Evolutionary conservation across 805 yeast genomes (phyloP).

Genomic region (Hermanozyma aechmeae): DNA sequence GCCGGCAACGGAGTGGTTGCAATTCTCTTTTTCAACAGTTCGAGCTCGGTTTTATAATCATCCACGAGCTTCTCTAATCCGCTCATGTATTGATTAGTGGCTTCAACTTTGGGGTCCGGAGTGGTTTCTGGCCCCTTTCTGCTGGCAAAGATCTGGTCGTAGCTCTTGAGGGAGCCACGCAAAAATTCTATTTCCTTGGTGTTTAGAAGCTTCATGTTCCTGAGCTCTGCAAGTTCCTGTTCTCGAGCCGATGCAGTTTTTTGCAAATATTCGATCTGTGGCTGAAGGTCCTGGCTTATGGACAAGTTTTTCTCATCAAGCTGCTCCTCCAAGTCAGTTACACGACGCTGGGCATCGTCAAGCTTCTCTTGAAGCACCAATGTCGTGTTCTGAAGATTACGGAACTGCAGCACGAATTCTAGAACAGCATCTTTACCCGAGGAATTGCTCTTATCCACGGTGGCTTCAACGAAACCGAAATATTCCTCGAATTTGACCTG

Average conservation of each 20-base stretch:
- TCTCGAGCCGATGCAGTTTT: slow-evolving; percentile 7
- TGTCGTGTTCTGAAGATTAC: slow-evolving; percentile 19
- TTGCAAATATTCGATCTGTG: slow-evolving; percentile 8
- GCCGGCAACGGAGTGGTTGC: slow-evolving; percentile 3
- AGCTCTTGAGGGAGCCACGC: slow-evolving; percentile 44
- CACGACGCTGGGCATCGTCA: slow-evolving; percentile 12
- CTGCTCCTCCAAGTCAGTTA: slow-evolving; percentile 8
- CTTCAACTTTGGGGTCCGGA: slow-evolving; percentile 3
- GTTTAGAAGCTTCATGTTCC: slow-evolving; percentile 44
- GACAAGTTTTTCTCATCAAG: slow-evolving; percentile 1
- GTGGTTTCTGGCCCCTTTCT: slow-evolving; percentile 2
- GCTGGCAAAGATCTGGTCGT: slow-evolving; percentile 25
- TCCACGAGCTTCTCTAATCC: slow-evolving; percentile 42
- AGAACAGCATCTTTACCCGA: slow-evolving; percentile 5
- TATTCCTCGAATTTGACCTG: slow-evolving; percentile 37
- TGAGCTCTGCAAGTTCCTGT: slow-evolving; percentile 25
- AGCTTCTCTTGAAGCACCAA: slow-evolving; percentile 29
- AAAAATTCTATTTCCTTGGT: slow-evolving; percentile 50
- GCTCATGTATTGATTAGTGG: slow-evolving; percentile 27
- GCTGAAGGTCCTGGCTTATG: slow-evolving; percentile 5
- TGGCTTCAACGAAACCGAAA: slow-evolving; percentile 34
- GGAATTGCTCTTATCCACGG: slow-evolving; percentile 11
- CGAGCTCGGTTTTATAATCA: slow-evolving; percentile 45
- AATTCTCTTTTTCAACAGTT: slow-evolving; percentile 24
- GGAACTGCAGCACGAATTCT: slow-evolving; percentile 26